Evolutionary conservation across 345 rosid genomes (phyloP), one percentile per base, ranked within the genome.

Genomic region (Turnera subulata): DNA sequence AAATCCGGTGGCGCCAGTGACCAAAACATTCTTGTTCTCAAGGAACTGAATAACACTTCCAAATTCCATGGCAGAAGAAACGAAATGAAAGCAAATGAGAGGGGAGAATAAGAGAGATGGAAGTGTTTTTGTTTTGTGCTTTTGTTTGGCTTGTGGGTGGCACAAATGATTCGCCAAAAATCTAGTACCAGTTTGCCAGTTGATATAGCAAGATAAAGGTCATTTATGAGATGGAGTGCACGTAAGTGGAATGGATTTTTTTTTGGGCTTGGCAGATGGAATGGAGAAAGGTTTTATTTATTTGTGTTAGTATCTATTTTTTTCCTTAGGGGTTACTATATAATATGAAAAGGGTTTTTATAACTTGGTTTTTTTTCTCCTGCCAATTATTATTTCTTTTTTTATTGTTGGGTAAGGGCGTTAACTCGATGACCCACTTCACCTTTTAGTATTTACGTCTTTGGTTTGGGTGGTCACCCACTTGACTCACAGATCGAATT

Each of bases 1-100:
- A 57, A 79, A 82, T 32, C 91, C 91, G 50, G 87, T 70, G 23
- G 79, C 91, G 11, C 87, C 87, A n/a, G 82, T 80, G 49, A 84
- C 61, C 43, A 84, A 29, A 65, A 84, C 70, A 48, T 75, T 77
- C 73, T 78, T 82, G 73, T 72, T 65, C 39, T 82, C 80, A 22
- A 82, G 78, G 69, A 84, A 84, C 52, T 72, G 67, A 46, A 80
- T 65, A 52, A 70, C 57, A 58, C 82, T 82, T 23, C 80, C 85
- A 40, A 80, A 50, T 73, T 82, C 88, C 88, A 82, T 80, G 69
- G 40, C 38, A 11, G 32, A 46, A 33, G 6, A 19, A 10, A 42
- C n/a, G n/a, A n/a, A n/a, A n/a, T n/a, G n/a, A n/a, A 33, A 60
- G 33, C 11, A 56, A 43, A 56, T 29, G 46, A 1, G n/a, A n/a